phyloP scores from a whole-genome alignment of 345 rosid genomes.

The Eutrema japonicum region DNA sequence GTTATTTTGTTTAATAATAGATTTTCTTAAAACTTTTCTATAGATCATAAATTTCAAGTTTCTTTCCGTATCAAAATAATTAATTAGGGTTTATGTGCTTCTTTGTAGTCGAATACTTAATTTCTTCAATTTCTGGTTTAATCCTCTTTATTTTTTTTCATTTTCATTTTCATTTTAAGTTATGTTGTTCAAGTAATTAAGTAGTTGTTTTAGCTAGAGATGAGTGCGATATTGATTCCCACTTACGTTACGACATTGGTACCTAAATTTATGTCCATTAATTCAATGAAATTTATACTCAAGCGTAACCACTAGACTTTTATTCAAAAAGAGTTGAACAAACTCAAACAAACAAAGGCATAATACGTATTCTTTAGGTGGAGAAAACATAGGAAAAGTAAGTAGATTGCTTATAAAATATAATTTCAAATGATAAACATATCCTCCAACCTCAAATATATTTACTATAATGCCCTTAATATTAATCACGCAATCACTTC shows the following conservation, averaged over 20 bases:
- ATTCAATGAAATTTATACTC: background rate
- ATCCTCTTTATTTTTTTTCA: background rate
- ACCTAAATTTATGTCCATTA: constrained; percentile 7
- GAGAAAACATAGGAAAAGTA: constrained; percentile 33
- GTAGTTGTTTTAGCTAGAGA: background rate
- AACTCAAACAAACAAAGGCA: constrained; percentile 38
- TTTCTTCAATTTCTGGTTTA: background rate
- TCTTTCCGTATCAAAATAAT: constrained; percentile 22
- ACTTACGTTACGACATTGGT: constrained; percentile 35
- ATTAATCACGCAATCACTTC: constrained; percentile 28
- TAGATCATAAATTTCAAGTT: constrained; percentile 9
- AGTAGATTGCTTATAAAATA: constrained; percentile 20
- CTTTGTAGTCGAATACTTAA: background rate
- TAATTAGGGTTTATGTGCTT: constrained; percentile 23
- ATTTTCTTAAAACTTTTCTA: constrained; percentile 1
- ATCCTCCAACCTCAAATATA: constrained; percentile 21
- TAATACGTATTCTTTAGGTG: constrained; percentile 28
- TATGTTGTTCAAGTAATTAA: constrained; percentile 20
- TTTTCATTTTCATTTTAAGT: constrained; percentile 20
- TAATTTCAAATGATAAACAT: constrained; percentile 29
- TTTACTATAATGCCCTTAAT: constrained; percentile 12
- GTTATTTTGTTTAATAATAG: constrained; percentile 26
- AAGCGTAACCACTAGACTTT: constrained; percentile 2
- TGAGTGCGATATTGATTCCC: constrained; percentile 9
- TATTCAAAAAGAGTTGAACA: constrained; percentile 41